A percentile compares a stretch with the other conserved stretches of the same genome.
Conservation (phyloP, 169 alveolate species). For the Eimeria necatrix region DNA sequence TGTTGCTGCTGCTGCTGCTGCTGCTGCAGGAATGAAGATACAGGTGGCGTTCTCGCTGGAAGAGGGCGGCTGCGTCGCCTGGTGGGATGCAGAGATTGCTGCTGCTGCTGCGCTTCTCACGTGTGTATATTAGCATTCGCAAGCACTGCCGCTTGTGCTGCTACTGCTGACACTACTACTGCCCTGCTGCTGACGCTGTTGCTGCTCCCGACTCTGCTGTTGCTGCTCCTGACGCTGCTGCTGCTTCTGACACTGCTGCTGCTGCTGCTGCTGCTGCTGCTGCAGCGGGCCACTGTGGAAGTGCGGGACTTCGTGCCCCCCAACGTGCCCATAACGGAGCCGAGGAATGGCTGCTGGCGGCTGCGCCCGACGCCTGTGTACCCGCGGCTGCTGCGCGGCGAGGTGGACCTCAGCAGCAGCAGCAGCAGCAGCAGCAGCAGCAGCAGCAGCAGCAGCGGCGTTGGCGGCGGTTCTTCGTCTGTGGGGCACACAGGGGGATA, state of each 20-base stretch:
- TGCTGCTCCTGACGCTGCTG: neutral
- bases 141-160: neutral
- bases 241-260: conserved; percentile 31
- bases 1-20: conserved; percentile 3
- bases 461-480: neutral
- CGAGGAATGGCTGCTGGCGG: conserved; percentile 75
- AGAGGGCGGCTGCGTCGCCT: conserved; percentile 17
- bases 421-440: conserved; percentile 18
- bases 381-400: neutral
- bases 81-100: conserved; percentile 39
- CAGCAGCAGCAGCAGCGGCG: conserved; percentile 15
- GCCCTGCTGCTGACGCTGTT: conserved; percentile 16
- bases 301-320: conserved; percentile 74
- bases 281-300: conserved; percentile 55
- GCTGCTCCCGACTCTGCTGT: conserved; percentile 12
- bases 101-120: neutral
- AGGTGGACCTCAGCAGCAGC: conserved; percentile 29
- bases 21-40: neutral
- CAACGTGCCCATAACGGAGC: conserved; percentile 71
- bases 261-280: conserved; percentile 44
- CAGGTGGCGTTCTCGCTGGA: conserved; percentile 21
- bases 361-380: conserved; percentile 65
- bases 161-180: conserved; percentile 2
- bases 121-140: neutral
- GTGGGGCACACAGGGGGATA: neutral